Base-by-base conservation (phyloP, 1,284 basidiomycete genomes). In the Leucoagaricus sp. region DNA sequence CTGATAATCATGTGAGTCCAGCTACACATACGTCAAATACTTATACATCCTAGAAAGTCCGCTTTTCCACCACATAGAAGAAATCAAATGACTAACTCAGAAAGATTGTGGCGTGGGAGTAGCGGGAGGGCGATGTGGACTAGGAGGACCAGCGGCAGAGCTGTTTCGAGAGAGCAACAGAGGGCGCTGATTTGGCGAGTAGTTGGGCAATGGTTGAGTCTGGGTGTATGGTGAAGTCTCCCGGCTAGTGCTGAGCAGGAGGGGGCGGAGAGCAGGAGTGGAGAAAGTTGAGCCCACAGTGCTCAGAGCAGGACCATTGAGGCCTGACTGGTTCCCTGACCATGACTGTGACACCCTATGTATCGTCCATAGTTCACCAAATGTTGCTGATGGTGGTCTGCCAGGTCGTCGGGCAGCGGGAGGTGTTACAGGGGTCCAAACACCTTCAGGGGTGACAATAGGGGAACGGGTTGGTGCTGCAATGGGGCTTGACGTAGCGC, bases 281-380 rank as follows among this genome's bases (percentile, higher is more conserved):
- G 56, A 29, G 45, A 49, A 49, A 7, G 44, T 33, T 17, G 51
- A 28, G 10, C 9, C 29, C 8, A 53, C 56, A 42, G 49, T 45
- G 28, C 56, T 53, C 21, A 58, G 28, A n/a, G 33, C 23, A 15
- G 56, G 49, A 5, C 33, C 21, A 15, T 57, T 45, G 12, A 50
- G 21, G 7, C 19, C 29, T 21, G 17, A 29, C 42, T 47, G 42
- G 28, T 36, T 33, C 4, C 38, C 17, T 7, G 48, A 31, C 48
- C 48, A 56, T 7, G 54, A 56, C 15, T 50, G 54, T 13, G 54
- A 56, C 4, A 34, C 21, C 6, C 29, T 29, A 45, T 56, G 54
- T 21, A 41, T 36, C 21, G 19, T 21, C 53, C 46, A 42, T n/a
- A 42, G 29, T 19, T 42, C 38, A 25, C 31, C 40, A 7, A 34